These are phyloP conservation scores for Gilbertella persicaria DNA, from an alignment of 371 early-diverging fungal genomes.

Conservation along the genomic window DNA sequence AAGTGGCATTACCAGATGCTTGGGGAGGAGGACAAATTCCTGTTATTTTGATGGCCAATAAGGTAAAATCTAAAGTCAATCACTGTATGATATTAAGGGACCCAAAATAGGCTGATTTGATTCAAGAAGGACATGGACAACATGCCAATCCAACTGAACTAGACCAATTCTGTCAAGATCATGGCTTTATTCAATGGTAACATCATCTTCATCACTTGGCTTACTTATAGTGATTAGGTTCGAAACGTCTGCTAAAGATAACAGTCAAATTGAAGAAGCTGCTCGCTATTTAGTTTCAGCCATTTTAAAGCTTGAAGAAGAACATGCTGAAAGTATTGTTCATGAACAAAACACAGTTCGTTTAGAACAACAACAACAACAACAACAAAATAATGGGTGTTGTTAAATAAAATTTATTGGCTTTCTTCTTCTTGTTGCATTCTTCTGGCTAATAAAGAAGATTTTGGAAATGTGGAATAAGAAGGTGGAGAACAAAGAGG, in stretches of 20 bases:
- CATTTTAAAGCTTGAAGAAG: conserved; percentile 43
- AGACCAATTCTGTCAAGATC: conserved; percentile 56
- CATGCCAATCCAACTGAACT: conserved; percentile 47
- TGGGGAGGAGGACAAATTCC: conserved; percentile 67
- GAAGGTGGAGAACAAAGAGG: conserved; percentile 20
- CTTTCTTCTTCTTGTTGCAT: neutral
- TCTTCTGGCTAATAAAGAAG: conserved; percentile 5
- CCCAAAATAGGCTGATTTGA: conserved; percentile 37
- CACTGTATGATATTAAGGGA: too few relatives aligned
- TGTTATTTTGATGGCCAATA: conserved; percentile 65
- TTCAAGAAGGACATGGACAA: conserved; percentile 49
- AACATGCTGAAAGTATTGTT: conserved; percentile 30
- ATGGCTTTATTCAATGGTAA: conserved; percentile 64
- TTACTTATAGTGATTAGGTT: conserved; percentile 43
- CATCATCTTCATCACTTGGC: neutral
- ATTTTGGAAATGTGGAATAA: conserved; percentile 21
- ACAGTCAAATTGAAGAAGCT: conserved; percentile 68
- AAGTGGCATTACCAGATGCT: conserved; percentile 56
- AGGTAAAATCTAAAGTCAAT: conserved; percentile 40
- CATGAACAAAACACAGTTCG: conserved; percentile 21
- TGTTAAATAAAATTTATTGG: conserved; percentile 4
- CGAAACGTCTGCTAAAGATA: conserved; percentile 68
- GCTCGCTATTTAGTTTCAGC: conserved; percentile 51
- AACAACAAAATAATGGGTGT: conserved; percentile 37
- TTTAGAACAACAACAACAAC: conserved; percentile 7